A percentile compares a stretch with the other conserved stretches of the same genome.
phyloP scores from a whole-genome alignment of 2,329 filamentous ascomycete genomes.

The Sclerotinia nivalis region DNA sequence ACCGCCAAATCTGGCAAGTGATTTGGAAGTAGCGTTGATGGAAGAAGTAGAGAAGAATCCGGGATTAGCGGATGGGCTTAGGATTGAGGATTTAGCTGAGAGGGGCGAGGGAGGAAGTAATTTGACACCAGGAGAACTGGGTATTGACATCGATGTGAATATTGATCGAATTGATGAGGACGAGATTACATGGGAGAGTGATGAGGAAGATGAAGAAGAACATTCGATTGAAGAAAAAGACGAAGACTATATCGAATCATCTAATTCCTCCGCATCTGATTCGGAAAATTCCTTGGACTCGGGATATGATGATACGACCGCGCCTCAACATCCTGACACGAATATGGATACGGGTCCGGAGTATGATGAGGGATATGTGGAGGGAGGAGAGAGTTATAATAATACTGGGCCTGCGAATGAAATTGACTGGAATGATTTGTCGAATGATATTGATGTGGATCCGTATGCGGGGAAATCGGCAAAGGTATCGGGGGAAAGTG shows the following conservation, averaged over 20 bases:
- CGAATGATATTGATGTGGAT: constrained; percentile 1
- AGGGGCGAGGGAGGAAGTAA: background rate
- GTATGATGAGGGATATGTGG: background rate
- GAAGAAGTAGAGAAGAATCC: constrained; percentile 6
- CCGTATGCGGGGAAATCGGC: background rate
- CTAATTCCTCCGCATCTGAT: background rate
- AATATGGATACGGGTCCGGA: background rate
- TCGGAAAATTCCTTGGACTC: background rate
- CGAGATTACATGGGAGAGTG: constrained; percentile 17
- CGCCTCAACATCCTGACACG: background rate
- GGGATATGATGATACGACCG: background rate
- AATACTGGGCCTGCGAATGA: background rate
- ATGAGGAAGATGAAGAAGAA: background rate
- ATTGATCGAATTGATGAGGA: background rate
- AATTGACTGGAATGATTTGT: constrained; percentile 9
- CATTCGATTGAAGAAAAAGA: background rate
- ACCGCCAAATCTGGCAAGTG: background rate
- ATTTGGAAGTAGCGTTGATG: constrained; percentile 17
- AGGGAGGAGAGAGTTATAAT: background rate
- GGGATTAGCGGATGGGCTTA: background rate
- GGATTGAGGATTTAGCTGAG: background rate
- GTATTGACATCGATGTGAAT: background rate
- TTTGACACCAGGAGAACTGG: background rate
- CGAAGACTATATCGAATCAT: background rate
- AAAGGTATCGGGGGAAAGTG: background rate